phyloP scores from a whole-genome alignment of 352 stramenopile species.

The Peronospora farinosa region DNA sequence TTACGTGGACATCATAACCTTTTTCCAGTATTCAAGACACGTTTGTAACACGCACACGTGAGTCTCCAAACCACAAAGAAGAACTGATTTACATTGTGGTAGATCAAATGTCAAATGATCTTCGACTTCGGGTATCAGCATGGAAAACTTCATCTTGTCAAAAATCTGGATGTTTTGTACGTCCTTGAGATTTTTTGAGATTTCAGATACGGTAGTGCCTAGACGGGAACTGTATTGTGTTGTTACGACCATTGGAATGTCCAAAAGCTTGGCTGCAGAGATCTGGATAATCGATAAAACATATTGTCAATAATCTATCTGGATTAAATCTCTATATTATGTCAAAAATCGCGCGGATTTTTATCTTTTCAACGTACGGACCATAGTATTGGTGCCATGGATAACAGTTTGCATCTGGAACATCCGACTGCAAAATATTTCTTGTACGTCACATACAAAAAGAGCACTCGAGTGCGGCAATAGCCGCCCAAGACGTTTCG shows the following conservation, averaged over 20 bases:
- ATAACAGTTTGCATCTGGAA: slow-evolving; percentile 91
- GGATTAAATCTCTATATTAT: not conserved
- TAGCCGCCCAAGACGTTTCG: slow-evolving; percentile 44
- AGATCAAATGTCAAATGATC: slow-evolving; percentile 54
- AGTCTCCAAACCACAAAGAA: slow-evolving; percentile 97
- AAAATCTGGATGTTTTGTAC: slow-evolving; percentile 67
- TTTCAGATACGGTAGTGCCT: slow-evolving; percentile 80
- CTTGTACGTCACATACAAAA: slow-evolving; percentile 96
- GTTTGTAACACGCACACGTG: slow-evolving; percentile 95
- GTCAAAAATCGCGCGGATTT: not conserved
- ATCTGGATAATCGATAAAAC: slow-evolving; percentile 17
- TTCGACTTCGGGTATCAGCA: slow-evolving; percentile 92
- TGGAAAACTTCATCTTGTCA: slow-evolving; percentile 98
- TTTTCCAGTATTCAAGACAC: slow-evolving; percentile 92
- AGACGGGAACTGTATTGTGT: slow-evolving; percentile 96
- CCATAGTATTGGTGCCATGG: slow-evolving; percentile 61
- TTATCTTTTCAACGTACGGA: not conserved
- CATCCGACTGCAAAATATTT: slow-evolving; percentile 92
- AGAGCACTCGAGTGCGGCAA: slow-evolving; percentile 74
- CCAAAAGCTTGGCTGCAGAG: slow-evolving; percentile 71
- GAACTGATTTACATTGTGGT: slow-evolving; percentile 65
- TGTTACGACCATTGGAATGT: slow-evolving; percentile 91
- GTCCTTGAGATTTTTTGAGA: slow-evolving; percentile 48
- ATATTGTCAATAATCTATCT: not conserved
- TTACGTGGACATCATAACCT: slow-evolving; percentile 95